A percentile compares a stretch with the other conserved stretches of the same genome.
phyloP scores from a whole-genome alignment of 352 stramenopile genomes.

The Pythium phragmitis region DNA sequence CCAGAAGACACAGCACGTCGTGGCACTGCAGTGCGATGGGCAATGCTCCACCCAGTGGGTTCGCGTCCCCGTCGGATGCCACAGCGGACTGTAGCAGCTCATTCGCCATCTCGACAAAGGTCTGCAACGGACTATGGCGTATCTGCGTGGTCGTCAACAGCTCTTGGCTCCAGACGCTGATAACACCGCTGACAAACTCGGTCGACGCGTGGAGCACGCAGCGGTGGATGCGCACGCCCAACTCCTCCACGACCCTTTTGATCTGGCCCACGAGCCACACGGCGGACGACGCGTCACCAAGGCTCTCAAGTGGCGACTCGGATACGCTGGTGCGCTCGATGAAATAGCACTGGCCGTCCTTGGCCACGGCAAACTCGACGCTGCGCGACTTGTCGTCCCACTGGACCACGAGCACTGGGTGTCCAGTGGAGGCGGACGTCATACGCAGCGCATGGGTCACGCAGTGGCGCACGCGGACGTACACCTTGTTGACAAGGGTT shows the following conservation, averaged over 20 bases:
- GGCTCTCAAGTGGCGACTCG: not conserved
- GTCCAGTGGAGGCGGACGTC: not conserved
- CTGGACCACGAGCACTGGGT: not conserved
- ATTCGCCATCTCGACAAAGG: not conserved
- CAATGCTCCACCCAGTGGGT: not conserved
- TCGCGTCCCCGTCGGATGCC: not conserved
- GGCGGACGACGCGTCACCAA: not conserved
- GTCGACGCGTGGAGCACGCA: slow-evolving; percentile 2
- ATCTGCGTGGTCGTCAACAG: not conserved
- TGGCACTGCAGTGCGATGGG: slow-evolving; percentile 2
- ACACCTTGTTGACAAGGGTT: slow-evolving; percentile 3
- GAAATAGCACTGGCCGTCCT: slow-evolving; percentile 11
- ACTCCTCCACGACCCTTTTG: not conserved
- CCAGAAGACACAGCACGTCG: slow-evolving; percentile 8
- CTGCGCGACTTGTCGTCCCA: not conserved
- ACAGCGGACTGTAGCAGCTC: slow-evolving; percentile 2
- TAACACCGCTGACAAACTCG: not conserved
- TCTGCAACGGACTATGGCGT: not conserved
- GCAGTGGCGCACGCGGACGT: slow-evolving; percentile 1
- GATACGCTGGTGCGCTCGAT: slow-evolving; percentile 1
- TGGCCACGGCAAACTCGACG: not conserved
- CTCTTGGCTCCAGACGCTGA: not conserved
- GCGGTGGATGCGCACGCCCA: not conserved
- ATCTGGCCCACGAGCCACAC: slow-evolving; percentile 4
- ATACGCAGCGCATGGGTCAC: not conserved